Base-by-base conservation (phyloP, 345 rosid species). In the Gynandropsis gynandra region DNA sequence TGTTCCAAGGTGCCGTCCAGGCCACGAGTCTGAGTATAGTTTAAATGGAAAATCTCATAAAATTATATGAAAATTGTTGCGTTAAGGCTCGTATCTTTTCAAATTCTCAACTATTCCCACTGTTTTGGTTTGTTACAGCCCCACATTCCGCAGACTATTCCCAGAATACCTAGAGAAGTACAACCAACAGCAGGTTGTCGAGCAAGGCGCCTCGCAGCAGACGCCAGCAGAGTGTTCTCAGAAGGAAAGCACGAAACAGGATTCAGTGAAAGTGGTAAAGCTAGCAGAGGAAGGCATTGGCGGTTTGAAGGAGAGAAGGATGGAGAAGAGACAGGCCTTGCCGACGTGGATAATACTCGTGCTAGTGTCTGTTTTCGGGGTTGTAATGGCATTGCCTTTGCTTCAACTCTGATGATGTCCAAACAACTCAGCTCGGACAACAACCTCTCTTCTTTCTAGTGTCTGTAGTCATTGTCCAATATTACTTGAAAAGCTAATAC, bases 331-430 rank as follows among this genome's bases (percentile, higher is more conserved):
- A 61, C 87, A 76, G 43, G 52, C 79, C 19, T 73, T 88, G 17
- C 95, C 98, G 5, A 76, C 95, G 12, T 85, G 98, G 97, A 61
- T 85, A 76, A 66, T 83, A 81, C 39, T 92, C 45, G 63, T 87
- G 68, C 80, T 92, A 65, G 73, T 92, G 55, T 92, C 97, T 6
- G 72, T 85, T 62, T 81, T 88, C 24, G 97, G 98, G 24, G 54
- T 87, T 13, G 93, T 92, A 52, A 92, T 92, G 98, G 89, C 98
- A 1, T 70, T 92, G 70, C 98, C 98, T 16, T 70, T 92, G 63
- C 95, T 92, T 53, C 97, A 92, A 62, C 88, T 83, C 60, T 88
- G 74, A 83, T 21, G n/a, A n/a, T n/a, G n/a, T n/a, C n/a, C n/a
- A n/a, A n/a, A n/a, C n/a, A n/a, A n/a, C n/a, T n/a, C n/a, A n/a